Conservation (phyloP, 2,329 filamentous ascomycete species). For the Phoma sp. region DNA sequence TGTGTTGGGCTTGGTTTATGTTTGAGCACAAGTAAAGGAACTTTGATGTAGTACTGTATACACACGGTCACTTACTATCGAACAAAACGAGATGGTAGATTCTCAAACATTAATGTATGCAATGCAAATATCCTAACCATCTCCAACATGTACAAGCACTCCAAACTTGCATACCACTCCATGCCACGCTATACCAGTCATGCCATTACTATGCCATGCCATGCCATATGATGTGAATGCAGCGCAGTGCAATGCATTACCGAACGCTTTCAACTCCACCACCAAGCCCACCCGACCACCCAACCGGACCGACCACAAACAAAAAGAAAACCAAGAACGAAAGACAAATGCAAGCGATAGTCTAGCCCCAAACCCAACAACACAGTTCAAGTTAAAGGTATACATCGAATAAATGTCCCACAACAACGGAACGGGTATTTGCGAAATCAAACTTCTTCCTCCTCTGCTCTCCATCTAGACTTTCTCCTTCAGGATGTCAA, state of each 20-base stretch:
- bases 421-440: conserved; percentile 18
- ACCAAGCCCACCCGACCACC: too few species aligned
- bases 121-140: conserved; percentile 5
- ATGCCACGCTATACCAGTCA: not conserved
- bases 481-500: not conserved
- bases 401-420: conserved; percentile 12
- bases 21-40: too few species aligned
- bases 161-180: not conserved
- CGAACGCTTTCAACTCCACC: too few species aligned
- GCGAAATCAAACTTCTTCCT: conserved; percentile 9
- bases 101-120: not conserved
- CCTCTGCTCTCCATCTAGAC: not conserved
- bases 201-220: too few species aligned
- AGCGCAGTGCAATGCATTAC: too few species aligned
- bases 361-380: not conserved
- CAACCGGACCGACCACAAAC: not conserved
- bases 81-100: too few species aligned
- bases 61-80: too few species aligned
- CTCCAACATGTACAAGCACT: not conserved
- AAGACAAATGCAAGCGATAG: not conserved
- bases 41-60: too few species aligned
- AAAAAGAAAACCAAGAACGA: too few species aligned
- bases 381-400: conserved; percentile 15
- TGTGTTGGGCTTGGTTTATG: too few species aligned
- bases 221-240: too few species aligned